Conservation (phyloP, 2,329 filamentous ascomycete genomes). For the Venturia nashicola region DNA sequence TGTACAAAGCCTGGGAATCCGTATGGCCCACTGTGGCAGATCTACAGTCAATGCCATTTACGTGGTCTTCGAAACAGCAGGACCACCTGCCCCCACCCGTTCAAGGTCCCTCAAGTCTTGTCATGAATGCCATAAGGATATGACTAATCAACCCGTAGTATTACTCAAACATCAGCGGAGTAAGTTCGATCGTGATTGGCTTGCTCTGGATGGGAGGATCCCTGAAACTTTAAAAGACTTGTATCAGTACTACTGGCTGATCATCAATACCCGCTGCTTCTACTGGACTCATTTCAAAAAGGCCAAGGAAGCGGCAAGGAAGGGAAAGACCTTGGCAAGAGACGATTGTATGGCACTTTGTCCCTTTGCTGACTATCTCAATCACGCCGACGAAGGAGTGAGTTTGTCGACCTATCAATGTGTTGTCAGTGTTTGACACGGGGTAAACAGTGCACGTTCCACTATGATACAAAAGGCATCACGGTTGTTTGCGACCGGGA, state of each 20-base stretch:
- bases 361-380: constrained; percentile 64
- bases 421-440: constrained; percentile 44
- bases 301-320: constrained; percentile 28
- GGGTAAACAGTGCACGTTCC: constrained; percentile 29
- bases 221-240: constrained; percentile 27
- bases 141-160: constrained; percentile 10
- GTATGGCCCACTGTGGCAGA: constrained; percentile 54
- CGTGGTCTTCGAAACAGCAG: constrained; percentile 36
- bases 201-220: constrained; percentile 28
- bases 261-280: constrained; percentile 49
- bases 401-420: constrained; percentile 36
- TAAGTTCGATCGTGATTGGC: constrained; percentile 41
- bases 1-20: constrained; percentile 45
- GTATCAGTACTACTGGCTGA: constrained; percentile 47
- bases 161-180: constrained; percentile 43
- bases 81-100: constrained; percentile 22
- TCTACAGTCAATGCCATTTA: constrained; percentile 47
- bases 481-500: constrained; percentile 1
- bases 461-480: neutral
- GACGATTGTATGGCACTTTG: constrained; percentile 55
- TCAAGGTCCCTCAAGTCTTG: neutral
- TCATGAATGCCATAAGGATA: neutral
- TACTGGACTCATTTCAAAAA: constrained; percentile 36
- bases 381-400: constrained; percentile 33
- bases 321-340: constrained; percentile 24